phyloP scores from a whole-genome alignment of 2,329 filamentous ascomycete genomes.

The Juglanconis juglandina region DNA sequence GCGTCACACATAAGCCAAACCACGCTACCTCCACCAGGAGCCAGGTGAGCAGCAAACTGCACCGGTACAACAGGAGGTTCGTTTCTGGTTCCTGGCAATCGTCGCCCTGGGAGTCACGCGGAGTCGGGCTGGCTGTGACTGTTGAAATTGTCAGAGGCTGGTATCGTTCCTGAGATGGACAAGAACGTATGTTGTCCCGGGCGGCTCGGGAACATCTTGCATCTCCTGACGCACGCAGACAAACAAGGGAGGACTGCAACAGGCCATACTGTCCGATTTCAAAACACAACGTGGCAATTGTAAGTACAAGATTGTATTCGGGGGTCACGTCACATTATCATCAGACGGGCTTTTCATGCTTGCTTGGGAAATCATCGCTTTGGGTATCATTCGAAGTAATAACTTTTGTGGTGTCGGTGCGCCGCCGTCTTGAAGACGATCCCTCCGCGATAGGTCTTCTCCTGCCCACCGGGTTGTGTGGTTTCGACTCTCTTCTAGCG shows the following conservation, averaged over 20 bases:
- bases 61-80: neutral
- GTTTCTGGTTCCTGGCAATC: neutral
- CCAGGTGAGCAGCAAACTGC: neutral
- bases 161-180: neutral
- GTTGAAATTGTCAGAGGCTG: neutral
- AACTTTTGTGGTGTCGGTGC: neutral
- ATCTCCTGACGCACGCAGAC: neutral
- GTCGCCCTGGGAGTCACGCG: neutral
- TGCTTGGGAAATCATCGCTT: neutral
- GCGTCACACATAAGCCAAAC: neutral
- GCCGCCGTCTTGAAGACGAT: neutral
- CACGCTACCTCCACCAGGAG: neutral
- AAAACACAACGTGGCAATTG: neutral
- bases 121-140: neutral
- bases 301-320: neutral
- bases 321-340: neutral
- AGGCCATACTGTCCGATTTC: neutral
- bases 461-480: too few relatives aligned
- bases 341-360: neutral
- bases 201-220: neutral
- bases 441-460: neutral
- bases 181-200: neutral
- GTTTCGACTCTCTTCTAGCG: neutral
- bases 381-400: constrained; percentile 6
- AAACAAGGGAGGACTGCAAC: neutral